These are phyloP conservation scores for Kentomonas sorsogonicus DNA, from an alignment of 208 protist species.

Conservation along the genomic window DNA sequence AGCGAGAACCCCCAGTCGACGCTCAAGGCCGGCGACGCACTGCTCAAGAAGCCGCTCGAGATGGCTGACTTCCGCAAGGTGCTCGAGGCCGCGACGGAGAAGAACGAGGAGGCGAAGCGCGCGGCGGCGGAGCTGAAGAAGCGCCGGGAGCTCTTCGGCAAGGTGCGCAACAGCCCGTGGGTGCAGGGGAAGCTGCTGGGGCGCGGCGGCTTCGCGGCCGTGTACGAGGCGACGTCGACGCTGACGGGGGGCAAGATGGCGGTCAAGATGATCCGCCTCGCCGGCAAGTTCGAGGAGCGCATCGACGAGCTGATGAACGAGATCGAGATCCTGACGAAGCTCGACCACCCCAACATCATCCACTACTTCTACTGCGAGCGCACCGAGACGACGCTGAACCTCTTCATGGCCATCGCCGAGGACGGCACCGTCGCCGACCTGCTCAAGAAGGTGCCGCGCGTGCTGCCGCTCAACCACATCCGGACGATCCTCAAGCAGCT, in stretches of 20 bases:
- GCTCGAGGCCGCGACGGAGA: constrained; percentile 29
- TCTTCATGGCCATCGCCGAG: constrained; percentile 79
- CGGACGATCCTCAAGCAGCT: constrained; percentile 62
- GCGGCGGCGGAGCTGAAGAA: constrained; percentile 48
- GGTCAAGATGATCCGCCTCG: constrained; percentile 69
- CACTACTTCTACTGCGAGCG: constrained; percentile 83
- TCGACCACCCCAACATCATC: constrained; percentile 76
- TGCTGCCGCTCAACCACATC: constrained; percentile 44
- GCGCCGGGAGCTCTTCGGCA: constrained; percentile 40
- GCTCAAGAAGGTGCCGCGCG: constrained; percentile 29
- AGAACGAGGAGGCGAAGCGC: constrained; percentile 37
- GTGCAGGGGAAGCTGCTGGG: constrained; percentile 51
- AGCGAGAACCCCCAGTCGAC: constrained; percentile 32
- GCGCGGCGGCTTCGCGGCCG: constrained; percentile 57
- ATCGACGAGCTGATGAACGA: constrained; percentile 69
- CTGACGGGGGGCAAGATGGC: constrained; percentile 79
- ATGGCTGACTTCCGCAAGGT: constrained; percentile 29
- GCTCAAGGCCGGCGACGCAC: constrained; percentile 25
- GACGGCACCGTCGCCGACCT: constrained; percentile 55
- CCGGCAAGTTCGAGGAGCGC: constrained; percentile 47
- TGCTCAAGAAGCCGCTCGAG: constrained; percentile 45
- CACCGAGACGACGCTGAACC: constrained; percentile 42
- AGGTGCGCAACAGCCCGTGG: constrained; percentile 62
- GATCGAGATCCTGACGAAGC: constrained; percentile 56
- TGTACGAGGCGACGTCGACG: constrained; percentile 65